Evolutionary conservation across 768 basidiomycete species (phyloP), one percentile per base, ranked within the genome.

Genomic region (Coprinopsis marcescibilis): DNA sequence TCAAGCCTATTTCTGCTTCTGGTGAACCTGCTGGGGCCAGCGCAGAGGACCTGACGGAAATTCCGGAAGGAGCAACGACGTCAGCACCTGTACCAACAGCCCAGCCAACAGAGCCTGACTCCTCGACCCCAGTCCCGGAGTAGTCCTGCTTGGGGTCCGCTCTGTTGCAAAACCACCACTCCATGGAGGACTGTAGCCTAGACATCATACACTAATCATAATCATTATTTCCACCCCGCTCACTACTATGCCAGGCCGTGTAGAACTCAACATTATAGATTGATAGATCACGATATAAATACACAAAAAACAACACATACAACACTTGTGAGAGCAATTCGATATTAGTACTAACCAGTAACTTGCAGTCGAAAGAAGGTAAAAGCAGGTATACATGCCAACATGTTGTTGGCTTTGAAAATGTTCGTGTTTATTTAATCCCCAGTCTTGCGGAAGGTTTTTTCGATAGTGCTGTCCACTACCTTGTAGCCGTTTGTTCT

Each of bases 401-500:
- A n/a, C n/a, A n/a, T n/a, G n/a, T n/a, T n/a, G n/a, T n/a, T n/a
- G n/a, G n/a, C n/a, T n/a, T n/a, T n/a, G n/a, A n/a, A n/a, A n/a
- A n/a, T n/a, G n/a, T n/a, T n/a, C n/a, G n/a, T n/a, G 20, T 20
- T 34, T 41, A 27, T 35, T 32, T 14, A 29, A 26, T 26, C 26
- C 13, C 40, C 35, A 26, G 19, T 43, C 42, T 14, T 36, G 33
- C 30, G 30, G 51, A 41, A 91, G 48, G 71, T 74, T 63, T 92
- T 92, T 60, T 88, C 84, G 46, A 91, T 87, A 29, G 71, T 65
- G 40, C 74, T 73, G 26, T 78, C 78, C 15, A 75, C 74, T 32
- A 88, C 60, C 55, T 78, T 80, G 68, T 97, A 99, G 2, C 95
- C 95, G 57, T 99, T 99, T 11, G 89, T 73, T 13, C 69, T 58